Conservation (phyloP, 1,139 yeast genomes). For the Saccharomycopsis phalli region DNA sequence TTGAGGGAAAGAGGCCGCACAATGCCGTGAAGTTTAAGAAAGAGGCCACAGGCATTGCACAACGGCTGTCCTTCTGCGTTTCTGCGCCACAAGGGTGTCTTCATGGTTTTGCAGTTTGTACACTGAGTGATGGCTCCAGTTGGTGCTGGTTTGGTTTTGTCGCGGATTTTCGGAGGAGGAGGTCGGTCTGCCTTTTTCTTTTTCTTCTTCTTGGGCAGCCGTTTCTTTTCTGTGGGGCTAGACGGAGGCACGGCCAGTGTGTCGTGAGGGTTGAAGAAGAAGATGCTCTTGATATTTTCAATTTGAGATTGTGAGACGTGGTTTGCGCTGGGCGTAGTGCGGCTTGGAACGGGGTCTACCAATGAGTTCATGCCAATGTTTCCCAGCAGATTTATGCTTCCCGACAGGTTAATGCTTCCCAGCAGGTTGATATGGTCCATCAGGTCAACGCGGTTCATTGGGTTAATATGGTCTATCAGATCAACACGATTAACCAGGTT, state of each 20-base stretch:
- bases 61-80: constrained; percentile 89
- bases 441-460: no score
- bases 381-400: no score
- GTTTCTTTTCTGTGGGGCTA: not conserved
- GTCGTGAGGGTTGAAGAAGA: constrained; percentile 12
- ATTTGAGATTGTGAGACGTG: no score
- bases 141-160: not conserved
- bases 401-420: no score
- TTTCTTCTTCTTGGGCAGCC: not conserved
- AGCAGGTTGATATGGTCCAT: no score
- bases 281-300: constrained; percentile 15
- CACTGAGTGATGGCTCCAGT: constrained; percentile 32
- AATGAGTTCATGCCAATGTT: no score
- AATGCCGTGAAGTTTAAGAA: constrained; percentile 85
- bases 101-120: constrained; percentile 84
- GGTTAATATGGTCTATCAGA: no score
- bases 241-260: not conserved
- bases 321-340: no score
- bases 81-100: constrained; percentile 93
- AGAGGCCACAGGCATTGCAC: constrained; percentile 93
- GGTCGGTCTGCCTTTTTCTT: not conserved
- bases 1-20: constrained; percentile 85
- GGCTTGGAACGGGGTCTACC: no score
- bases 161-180: not conserved
- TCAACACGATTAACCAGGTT: no score